Evolutionary conservation across 768 basidiomycete genomes (phyloP).

Genomic region (Chiua virens): DNA sequence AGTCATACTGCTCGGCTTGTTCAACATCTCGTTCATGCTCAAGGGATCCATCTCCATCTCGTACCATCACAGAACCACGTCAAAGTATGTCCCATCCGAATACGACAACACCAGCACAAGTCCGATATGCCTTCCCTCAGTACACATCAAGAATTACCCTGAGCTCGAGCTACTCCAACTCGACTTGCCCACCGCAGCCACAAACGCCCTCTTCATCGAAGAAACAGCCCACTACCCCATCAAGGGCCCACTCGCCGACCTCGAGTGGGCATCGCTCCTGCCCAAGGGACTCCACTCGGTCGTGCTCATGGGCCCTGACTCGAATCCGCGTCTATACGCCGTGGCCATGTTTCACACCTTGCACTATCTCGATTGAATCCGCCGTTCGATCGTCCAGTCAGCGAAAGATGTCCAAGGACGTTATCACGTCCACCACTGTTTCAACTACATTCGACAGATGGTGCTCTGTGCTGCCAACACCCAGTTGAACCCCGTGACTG

Average conservation of each 20-base stretch:
- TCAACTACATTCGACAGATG: too few relatives aligned
- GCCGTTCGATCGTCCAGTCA: too few relatives aligned
- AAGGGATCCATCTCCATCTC: background rate
- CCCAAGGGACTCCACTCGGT: constrained; percentile 19
- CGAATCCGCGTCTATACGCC: constrained; percentile 28
- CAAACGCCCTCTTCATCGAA: constrained; percentile 17
- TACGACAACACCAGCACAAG: too few relatives aligned
- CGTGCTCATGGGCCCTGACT: constrained; percentile 11
- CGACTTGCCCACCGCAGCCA: background rate
- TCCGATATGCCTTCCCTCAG: background rate
- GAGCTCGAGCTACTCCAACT: constrained; percentile 16
- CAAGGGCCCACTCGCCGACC: constrained; percentile 29
- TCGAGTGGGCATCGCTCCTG: constrained; percentile 26
- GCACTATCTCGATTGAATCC: constrained; percentile 41
- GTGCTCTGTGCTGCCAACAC: too few relatives aligned
- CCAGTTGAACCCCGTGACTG: too few relatives aligned
- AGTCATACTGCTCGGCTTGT: constrained; percentile 18
- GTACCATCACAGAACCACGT: constrained; percentile 5
- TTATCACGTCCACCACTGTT: too few relatives aligned
- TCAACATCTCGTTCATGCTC: constrained; percentile 15
- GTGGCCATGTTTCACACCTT: constrained; percentile 41
- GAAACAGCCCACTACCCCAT: constrained; percentile 26
- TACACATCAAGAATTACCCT: constrained; percentile 11
- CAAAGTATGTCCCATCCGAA: constrained; percentile 10
- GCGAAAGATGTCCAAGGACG: too few relatives aligned